phyloP scores from a whole-genome alignment of 331 rosid genomes.

The Rhamnella rubrinervis region DNA sequence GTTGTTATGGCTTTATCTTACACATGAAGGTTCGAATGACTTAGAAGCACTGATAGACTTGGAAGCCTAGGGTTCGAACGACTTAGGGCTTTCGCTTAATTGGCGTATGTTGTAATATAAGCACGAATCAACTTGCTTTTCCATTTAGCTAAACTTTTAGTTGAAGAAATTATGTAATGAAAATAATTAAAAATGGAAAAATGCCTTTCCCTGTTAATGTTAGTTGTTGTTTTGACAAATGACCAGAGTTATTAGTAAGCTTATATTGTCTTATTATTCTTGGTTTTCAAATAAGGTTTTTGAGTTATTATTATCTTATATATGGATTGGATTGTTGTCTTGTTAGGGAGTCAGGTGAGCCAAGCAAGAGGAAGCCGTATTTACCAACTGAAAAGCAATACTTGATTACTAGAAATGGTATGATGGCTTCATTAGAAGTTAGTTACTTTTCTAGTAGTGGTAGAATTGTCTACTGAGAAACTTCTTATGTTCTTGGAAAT shows the following conservation, averaged over 20 bases:
- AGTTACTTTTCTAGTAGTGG: background rate
- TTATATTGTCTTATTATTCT: background rate
- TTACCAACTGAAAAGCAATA: constrained; percentile 84
- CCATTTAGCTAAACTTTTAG: no score
- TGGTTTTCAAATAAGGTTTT: background rate
- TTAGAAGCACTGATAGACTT: no score
- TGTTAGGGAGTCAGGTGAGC: constrained; percentile 92
- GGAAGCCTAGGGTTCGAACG: no score
- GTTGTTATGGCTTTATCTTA: background rate
- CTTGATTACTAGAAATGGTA: constrained; percentile 91
- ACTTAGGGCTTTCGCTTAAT: no score
- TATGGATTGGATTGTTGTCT: background rate
- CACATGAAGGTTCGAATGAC: no score
- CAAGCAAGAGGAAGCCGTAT: constrained; percentile 85
- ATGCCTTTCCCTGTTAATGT: no score
- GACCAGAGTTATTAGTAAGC: background rate
- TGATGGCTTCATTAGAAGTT: background rate
- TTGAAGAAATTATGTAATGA: no score
- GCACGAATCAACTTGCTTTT: no score
- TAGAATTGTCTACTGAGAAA: background rate
- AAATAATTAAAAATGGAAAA: no score
- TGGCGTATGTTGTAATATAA: no score
- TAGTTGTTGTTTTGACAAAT: no score
- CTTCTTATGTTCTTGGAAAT: background rate
- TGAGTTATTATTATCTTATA: background rate